Evolutionary conservation across 805 yeast genomes (phyloP).

Genomic region (Starmerella cellae): DNA sequence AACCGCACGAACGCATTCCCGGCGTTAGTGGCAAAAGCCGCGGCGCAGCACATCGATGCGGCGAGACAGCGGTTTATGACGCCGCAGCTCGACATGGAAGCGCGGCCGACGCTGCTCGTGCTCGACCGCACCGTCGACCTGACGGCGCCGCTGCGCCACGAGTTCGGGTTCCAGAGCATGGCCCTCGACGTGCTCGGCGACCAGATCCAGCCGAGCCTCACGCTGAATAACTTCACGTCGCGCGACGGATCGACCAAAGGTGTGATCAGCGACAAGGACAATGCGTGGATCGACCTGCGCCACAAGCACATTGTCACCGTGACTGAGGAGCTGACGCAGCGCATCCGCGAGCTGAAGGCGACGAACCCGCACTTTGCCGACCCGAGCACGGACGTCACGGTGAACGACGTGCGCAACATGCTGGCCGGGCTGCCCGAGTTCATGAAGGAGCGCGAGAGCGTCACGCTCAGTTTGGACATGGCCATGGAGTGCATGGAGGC

Average conservation of each 20-base stretch:
- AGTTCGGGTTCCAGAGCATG: slow-evolving; percentile 84
- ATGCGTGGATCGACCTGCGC: slow-evolving; percentile 57
- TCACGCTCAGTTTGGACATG: slow-evolving; percentile 28
- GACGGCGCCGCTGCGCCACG: slow-evolving; percentile 74
- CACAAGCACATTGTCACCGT: slow-evolving; percentile 67
- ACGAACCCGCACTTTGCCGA: slow-evolving; percentile 69
- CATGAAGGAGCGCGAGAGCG: slow-evolving; percentile 27
- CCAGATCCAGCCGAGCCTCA: slow-evolving; percentile 6
- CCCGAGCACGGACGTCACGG: slow-evolving; percentile 46
- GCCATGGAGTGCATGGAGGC: slow-evolving; percentile 50
- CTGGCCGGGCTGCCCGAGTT: slow-evolving; percentile 35
- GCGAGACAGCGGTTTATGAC: slow-evolving; percentile 6
- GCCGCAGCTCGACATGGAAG: slow-evolving; percentile 34
- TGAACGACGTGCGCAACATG: slow-evolving; percentile 61
- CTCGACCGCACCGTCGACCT: slow-evolving; percentile 76
- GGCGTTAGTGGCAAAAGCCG: slow-evolving; percentile 30
- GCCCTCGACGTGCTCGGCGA: slow-evolving; percentile 51
- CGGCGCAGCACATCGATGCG: slow-evolving; percentile 9
- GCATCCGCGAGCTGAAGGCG: slow-evolving; percentile 49
- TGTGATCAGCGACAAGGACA: slow-evolving; percentile 46
- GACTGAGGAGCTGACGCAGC: slow-evolving; percentile 44
- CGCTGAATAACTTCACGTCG: slow-evolving; percentile 15
- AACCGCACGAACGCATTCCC: slow-evolving; percentile 50
- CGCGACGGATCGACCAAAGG: slow-evolving; percentile 25
- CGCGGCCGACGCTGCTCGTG: slow-evolving; percentile 60